These are phyloP conservation scores for Echria macrotheca DNA, from an alignment of 495 filamentous ascomycete species.

Conservation along the genomic window DNA sequence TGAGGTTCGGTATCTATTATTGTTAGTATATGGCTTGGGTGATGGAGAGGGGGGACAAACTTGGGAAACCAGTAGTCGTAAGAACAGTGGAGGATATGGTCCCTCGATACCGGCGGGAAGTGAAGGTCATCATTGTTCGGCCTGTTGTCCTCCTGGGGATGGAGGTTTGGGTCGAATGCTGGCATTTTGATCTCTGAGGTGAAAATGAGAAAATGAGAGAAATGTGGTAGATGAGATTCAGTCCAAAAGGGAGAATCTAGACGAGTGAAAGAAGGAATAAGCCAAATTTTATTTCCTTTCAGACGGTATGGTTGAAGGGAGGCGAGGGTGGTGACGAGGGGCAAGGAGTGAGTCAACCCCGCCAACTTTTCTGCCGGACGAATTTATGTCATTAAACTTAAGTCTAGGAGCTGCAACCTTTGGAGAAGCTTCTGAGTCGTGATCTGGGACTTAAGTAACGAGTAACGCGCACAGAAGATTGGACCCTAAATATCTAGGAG, in stretches of 20 bases:
- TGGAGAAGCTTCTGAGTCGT: too few species aligned
- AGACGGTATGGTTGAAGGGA: too few species aligned
- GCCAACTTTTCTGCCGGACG: background rate
- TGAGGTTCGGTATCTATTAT: conserved; percentile 61
- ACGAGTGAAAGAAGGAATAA: background rate
- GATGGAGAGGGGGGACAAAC: conserved; percentile 36
- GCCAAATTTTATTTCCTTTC: too few species aligned
- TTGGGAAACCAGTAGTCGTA: conserved; percentile 86
- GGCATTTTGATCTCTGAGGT: conserved; percentile 3
- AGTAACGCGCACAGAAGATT: too few species aligned
- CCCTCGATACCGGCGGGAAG: conserved; percentile 75
- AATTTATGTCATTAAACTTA: background rate
- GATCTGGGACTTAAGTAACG: too few species aligned
- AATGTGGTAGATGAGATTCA: background rate
- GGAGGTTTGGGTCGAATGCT: conserved; percentile 23
- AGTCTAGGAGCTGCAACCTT: too few species aligned
- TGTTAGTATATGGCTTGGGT: conserved; percentile 12
- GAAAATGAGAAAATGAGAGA: too few species aligned
- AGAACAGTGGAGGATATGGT: conserved; percentile 90
- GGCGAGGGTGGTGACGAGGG: too few species aligned
- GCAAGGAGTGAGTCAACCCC: background rate
- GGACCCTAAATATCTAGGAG: too few species aligned
- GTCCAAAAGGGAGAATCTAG: background rate
- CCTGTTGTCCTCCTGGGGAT: conserved; percentile 11
- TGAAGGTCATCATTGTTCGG: conserved; percentile 39